Conservation (phyloP, 345 rosid genomes). For the Dovyalis caffra region DNA sequence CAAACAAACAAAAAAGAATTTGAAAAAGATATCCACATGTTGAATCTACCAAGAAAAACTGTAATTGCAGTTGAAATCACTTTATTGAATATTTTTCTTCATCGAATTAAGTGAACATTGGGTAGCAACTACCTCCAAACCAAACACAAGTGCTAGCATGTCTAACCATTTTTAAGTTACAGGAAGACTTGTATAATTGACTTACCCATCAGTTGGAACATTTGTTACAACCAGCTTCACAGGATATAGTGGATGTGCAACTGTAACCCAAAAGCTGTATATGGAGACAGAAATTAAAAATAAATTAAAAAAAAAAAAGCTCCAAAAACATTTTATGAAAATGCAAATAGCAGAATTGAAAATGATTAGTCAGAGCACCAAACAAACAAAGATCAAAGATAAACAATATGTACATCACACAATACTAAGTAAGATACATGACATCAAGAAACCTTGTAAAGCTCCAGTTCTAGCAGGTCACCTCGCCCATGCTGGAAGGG, state of each 20-base stretch:
- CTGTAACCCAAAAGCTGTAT: constrained; percentile 75
- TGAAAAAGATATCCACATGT: not conserved
- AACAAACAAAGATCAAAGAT: not conserved
- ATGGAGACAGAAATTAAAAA: constrained; percentile 14
- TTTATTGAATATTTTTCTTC: not conserved
- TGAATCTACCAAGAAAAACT: not conserved
- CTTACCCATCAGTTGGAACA: constrained; percentile 81
- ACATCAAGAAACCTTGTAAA: not conserved
- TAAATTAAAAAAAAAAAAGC: not conserved
- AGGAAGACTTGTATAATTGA: constrained; percentile 6
- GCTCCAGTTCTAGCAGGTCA: not conserved
- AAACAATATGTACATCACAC: not conserved
- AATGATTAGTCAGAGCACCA: not conserved
- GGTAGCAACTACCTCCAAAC: not conserved
- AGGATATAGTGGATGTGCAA: constrained; percentile 66
- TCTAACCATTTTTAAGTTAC: not conserved
- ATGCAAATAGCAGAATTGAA: not conserved
- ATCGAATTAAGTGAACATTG: not conserved
- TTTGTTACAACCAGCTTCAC: constrained; percentile 53
- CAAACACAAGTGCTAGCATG: not conserved
- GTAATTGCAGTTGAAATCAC: not conserved
- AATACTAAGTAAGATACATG: not conserved
- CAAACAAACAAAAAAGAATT: not conserved
- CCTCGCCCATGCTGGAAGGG: not conserved
- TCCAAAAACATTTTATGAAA: not conserved